Evolutionary conservation across 495 filamentous ascomycete genomes (phyloP).

Genomic region (Penicillium ucsense): DNA sequence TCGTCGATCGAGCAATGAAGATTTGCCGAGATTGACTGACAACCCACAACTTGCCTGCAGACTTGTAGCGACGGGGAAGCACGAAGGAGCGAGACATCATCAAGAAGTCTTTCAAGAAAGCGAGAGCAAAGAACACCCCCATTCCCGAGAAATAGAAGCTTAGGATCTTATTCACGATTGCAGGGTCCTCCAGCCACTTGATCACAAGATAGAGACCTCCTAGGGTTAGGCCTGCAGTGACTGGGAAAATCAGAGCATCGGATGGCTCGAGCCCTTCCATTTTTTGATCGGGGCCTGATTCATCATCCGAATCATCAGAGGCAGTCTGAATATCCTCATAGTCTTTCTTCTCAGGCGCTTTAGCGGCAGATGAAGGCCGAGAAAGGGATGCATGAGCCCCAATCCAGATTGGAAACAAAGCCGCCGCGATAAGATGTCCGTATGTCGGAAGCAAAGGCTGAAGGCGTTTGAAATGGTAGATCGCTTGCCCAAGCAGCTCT

Average conservation of each 20-base stretch:
- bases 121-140: conserved; percentile 63
- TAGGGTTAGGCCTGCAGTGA: conserved; percentile 67
- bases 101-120: conserved; percentile 58
- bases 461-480: conserved; percentile 40
- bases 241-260: conserved; percentile 79
- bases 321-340: conserved; percentile 38
- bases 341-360: conserved; percentile 42
- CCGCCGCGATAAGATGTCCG: conserved; percentile 54
- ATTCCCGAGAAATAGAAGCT: conserved; percentile 76
- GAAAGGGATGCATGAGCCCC: conserved; percentile 62
- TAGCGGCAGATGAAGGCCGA: conserved; percentile 70
- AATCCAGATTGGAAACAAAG: conserved; percentile 63
- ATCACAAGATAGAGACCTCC: conserved; percentile 79
- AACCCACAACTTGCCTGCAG: conserved; percentile 27
- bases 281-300: conserved; percentile 33
- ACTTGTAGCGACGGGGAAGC: conserved; percentile 53
- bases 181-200: conserved; percentile 76
- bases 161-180: conserved; percentile 73
- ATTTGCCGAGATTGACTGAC: conserved; percentile 23
- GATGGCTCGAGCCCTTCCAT: conserved; percentile 70
- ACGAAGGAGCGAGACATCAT: conserved; percentile 55
- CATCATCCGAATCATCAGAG: conserved; percentile 44
- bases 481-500: conserved; percentile 36
- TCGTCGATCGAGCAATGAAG: conserved; percentile 10
- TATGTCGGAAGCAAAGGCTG: conserved; percentile 56